Percentiles rank a stretch among this genome's conserved stretches.
phyloP scores from a whole-genome alignment of 2,329 filamentous ascomycete genomes.

The Hymenoscyphus occultus region DNA sequence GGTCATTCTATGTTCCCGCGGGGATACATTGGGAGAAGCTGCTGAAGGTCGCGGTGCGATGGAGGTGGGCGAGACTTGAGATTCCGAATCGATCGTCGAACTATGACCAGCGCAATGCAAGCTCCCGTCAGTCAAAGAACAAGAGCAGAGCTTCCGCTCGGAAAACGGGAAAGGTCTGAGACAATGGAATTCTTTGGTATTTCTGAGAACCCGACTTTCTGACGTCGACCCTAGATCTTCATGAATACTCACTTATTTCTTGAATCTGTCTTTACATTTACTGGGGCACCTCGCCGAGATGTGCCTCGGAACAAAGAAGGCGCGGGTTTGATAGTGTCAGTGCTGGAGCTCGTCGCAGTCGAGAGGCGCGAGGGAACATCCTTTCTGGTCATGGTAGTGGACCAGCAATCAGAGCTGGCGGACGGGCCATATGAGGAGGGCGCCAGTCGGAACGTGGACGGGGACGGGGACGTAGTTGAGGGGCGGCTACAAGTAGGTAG shows the following conservation, averaged over 20 bases:
- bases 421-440: constrained; percentile 31
- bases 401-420: constrained; percentile 28
- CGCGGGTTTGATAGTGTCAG: constrained; percentile 55
- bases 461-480: background rate
- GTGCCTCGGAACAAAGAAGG: constrained; percentile 31
- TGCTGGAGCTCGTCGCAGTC: constrained; percentile 63
- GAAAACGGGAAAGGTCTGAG: constrained; percentile 15
- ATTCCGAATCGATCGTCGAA: constrained; percentile 30
- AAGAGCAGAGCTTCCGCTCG: constrained; percentile 27
- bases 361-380: constrained; percentile 59
- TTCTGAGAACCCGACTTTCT: background rate
- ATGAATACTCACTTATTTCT: constrained; percentile 38
- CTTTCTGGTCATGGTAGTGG: constrained; percentile 61
- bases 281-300: constrained; percentile 38
- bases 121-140: constrained; percentile 37
- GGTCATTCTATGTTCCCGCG: constrained; percentile 37
- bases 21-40: constrained; percentile 36
- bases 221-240: background rate
- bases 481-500: too few species aligned
- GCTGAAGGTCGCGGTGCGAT: constrained; percentile 30
- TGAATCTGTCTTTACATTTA: constrained; percentile 56
- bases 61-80: constrained; percentile 36
- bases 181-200: background rate
- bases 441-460: background rate
- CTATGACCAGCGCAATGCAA: constrained; percentile 33